These are phyloP conservation scores for Lactuca saligna DNA, from an alignment of 129 eudicot genomes.

Conservation along the genomic window DNA sequence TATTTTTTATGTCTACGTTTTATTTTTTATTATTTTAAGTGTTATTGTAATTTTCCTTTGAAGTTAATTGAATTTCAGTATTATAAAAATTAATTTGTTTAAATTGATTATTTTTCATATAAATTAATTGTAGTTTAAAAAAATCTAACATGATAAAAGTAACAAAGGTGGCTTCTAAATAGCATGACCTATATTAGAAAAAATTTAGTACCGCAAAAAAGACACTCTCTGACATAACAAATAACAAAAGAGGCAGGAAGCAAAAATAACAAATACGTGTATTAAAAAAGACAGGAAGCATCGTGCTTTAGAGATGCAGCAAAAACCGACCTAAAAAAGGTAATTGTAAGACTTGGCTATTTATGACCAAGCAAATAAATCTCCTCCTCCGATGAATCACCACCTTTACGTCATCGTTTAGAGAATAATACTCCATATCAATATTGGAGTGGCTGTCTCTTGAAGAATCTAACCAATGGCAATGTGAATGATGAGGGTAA, in stretches of 20 bases:
- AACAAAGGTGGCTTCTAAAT: no score
- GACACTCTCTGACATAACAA: background rate
- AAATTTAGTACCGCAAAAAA: background rate
- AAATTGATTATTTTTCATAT: no score
- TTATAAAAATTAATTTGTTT: no score
- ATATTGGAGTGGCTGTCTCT: background rate
- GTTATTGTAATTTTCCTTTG: no score
- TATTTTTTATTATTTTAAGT: no score
- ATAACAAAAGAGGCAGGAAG: no score
- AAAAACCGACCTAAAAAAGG: background rate
- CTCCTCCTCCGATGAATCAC: conserved; percentile 24
- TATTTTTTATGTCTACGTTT: no score
- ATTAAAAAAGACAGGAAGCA: background rate
- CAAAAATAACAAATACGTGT: no score
- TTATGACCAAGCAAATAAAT: conserved; percentile 15
- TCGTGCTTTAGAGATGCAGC: background rate
- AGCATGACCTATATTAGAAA: no score
- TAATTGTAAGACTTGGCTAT: conserved; percentile 2
- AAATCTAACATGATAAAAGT: no score
- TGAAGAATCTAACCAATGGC: background rate
- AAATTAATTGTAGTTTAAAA: no score
- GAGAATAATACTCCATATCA: background rate
- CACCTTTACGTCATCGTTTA: conserved; percentile 12
- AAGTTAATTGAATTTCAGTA: no score
- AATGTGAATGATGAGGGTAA: background rate